phyloP scores from a whole-genome alignment of 2,329 filamentous ascomycete genomes.

The Tolypocladium tundrense region DNA sequence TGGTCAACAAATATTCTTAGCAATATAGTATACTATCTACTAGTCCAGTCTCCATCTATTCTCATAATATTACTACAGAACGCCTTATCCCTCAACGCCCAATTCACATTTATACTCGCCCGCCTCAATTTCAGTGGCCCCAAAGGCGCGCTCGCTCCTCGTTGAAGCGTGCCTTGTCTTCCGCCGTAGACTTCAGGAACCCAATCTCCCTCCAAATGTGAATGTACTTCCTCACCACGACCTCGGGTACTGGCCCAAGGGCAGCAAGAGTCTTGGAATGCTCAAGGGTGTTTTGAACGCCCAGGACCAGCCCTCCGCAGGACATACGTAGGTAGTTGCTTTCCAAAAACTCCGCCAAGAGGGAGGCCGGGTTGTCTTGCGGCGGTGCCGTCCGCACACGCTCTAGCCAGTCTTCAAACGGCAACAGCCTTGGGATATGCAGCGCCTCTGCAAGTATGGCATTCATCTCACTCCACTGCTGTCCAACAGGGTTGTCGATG shows the following conservation, averaged over 20 bases:
- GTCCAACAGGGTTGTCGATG: conserved; percentile 12
- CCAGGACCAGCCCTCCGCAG: conserved; percentile 7
- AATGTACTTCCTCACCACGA: conserved; percentile 2
- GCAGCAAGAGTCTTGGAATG: conserved; percentile 4
- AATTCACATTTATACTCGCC: no score
- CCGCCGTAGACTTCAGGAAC: neutral
- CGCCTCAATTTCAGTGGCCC: no score
- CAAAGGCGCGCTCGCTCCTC: neutral
- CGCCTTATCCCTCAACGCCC: no score
- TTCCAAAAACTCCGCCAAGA: conserved; percentile 6
- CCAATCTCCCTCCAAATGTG: conserved; percentile 3
- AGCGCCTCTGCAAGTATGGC: conserved; percentile 4
- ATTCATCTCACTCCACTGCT: conserved; percentile 9
- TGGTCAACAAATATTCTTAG: no score
- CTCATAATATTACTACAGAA: no score
- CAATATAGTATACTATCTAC: no score
- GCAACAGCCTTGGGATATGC: conserved; percentile 3
- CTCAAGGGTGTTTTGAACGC: conserved; percentile 3
- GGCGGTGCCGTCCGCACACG: conserved; percentile 1
- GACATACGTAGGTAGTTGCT: conserved; percentile 7
- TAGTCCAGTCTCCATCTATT: no score
- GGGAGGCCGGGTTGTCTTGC: conserved; percentile 3
- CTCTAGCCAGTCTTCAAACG: conserved; percentile 5
- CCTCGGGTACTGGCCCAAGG: conserved; percentile 3
- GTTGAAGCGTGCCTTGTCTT: neutral